Conservation (phyloP, 805 yeast species). For the Ogataea ramenticola region DNA sequence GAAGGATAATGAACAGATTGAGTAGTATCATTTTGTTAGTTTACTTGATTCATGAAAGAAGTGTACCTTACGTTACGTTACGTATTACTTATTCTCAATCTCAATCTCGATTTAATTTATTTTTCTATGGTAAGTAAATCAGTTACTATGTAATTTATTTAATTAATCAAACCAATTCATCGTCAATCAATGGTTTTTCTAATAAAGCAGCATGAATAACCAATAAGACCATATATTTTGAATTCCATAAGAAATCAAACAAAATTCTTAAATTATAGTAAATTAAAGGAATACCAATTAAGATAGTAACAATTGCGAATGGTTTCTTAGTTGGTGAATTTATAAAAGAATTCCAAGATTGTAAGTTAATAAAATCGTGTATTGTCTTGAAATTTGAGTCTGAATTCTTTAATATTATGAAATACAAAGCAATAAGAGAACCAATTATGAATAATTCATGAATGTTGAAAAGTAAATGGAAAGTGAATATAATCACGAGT, state of each 20-base stretch:
- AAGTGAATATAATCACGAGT: constrained; percentile 42
- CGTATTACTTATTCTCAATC: no score
- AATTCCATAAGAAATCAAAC: neutral
- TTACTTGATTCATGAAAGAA: no score
- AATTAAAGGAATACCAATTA: neutral
- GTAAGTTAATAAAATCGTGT: no score
- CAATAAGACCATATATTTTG: neutral
- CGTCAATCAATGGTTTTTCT: neutral
- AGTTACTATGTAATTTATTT: no score
- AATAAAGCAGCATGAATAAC: neutral
- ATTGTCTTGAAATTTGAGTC: no score
- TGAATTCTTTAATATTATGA: no score
- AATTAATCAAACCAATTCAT: neutral
- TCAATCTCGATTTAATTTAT: no score
- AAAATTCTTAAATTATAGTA: neutral
- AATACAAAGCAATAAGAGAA: neutral
- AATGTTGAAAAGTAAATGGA: constrained; percentile 14
- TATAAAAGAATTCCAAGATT: neutral
- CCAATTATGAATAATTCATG: neutral
- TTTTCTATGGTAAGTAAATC: no score
- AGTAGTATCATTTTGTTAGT: no score
- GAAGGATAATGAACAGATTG: neutral
- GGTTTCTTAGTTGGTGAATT: neutral
- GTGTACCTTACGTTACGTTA: no score
- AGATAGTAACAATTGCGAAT: neutral